phyloP scores from a whole-genome alignment of 2,329 filamentous ascomycete genomes.

The Zymoseptoria tritici region DNA sequence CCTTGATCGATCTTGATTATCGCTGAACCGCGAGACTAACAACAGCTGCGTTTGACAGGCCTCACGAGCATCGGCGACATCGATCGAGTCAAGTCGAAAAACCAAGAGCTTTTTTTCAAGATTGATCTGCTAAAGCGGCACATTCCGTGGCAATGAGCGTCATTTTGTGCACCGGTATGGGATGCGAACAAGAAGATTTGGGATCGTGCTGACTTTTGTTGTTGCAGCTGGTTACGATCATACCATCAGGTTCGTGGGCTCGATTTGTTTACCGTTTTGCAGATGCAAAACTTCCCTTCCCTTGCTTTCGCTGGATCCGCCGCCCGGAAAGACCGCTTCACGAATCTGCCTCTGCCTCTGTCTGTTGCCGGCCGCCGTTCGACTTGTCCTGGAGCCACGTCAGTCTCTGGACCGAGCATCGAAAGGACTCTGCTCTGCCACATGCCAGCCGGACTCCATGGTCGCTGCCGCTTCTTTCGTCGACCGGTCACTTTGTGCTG shows the following conservation, averaged over 20 bases:
- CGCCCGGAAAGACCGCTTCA: background rate
- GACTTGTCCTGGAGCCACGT: background rate
- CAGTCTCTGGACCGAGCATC: background rate
- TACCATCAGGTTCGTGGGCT: constrained; percentile 56
- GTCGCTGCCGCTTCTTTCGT: background rate
- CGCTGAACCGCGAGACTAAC: background rate
- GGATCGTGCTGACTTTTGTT: constrained; percentile 1
- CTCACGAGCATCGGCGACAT: background rate
- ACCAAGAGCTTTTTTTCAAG: background rate
- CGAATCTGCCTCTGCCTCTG: background rate
- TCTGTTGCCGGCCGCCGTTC: background rate
- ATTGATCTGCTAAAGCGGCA: background rate
- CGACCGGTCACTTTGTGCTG: background rate
- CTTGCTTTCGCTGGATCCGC: background rate
- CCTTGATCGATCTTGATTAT: background rate
- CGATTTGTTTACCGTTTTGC: background rate
- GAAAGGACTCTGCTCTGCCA: background rate
- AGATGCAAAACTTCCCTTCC: background rate
- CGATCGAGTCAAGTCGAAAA: background rate
- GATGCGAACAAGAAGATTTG: no score
- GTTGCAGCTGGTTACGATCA: constrained; percentile 61
- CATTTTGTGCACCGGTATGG: constrained; percentile 54
- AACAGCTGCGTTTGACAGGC: background rate
- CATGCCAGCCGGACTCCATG: background rate
- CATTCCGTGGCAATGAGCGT: constrained; percentile 49